Base-by-base conservation (phyloP, 495 filamentous ascomycete genomes). In the Trichoderma erinaceum region DNA sequence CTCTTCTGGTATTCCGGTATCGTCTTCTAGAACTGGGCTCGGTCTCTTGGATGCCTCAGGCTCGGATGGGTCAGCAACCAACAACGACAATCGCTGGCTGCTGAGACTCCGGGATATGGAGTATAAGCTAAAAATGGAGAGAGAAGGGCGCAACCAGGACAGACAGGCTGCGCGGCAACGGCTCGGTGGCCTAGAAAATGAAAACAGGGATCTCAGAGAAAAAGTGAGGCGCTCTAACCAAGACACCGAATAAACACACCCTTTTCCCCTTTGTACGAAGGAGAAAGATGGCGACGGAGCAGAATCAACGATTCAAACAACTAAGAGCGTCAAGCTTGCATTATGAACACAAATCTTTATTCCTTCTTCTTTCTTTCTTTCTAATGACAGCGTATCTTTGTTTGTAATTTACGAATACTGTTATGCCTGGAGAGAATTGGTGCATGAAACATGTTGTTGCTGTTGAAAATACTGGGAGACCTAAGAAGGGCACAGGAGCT, bases 71-170 rank as follows among this genome's bases (percentile, higher is more conserved):
- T n/a, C 21, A 1, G 52, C 41, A 73, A 68, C 68, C 41, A 56
- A 35, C 35, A 25, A 63, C 70, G 89, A 95, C 68, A 87, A 89
- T 72, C 81, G 85, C 41, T 98, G 91, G 92, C 87, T 93, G 71
- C 84, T 96, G 61, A 81, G 96, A 23, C 78, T 99, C 21, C 85
- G 89, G 65, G 93, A 97, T 71, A 76, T 98, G 52, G 96, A 99
- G 82, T 85, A 88, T 73, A 85, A 93, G 70, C 82, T 99, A 35
- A 97, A 97, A 73, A 87, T 88, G 23, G 95, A 99, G 76, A 80
- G 95, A 12, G 95, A 97, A 75, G 93, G 87, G n/a, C 81, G 96
- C 46, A 74, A 93, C 32, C 76, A 95, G 58, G 95, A 99, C 79
- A 86, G 94, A 25, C 88, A 81, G 35, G 92, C 90, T 48, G 95